Base-by-base conservation (phyloP, 306 rosid genomes). In the Begonia loranthoides region DNA sequence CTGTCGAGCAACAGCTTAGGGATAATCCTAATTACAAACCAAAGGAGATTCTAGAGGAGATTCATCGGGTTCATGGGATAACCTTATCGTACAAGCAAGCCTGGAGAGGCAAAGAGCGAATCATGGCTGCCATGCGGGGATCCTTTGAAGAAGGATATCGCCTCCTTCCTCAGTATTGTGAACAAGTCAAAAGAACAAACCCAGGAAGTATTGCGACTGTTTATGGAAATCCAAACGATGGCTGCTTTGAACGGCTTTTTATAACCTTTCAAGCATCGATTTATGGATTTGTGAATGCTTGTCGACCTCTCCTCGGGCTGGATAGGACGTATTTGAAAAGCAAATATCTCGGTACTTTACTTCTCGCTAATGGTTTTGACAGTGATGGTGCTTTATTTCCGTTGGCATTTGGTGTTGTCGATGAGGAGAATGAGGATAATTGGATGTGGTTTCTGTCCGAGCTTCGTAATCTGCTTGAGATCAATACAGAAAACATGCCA, bases 361-460 rank as follows among this genome's bases (percentile, higher is more conserved):
- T 76, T 61, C 60, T 73, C n/a, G 79, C 83, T 24, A 62, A 78
- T 59, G 71, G 79, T 49, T 76, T 76, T 65, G 82, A 76, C 60
- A 76, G 79, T 22, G 76, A 76, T 46, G 79, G 79, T 24, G 76
- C 68, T 28, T 44, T 69, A 17, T 76, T 65, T 58, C 82, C 82
- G 39, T 52, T 76, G 55, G 78, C 79, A 0, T 76, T 76, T 58
- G 79, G 76, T n/a, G 76, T 76, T 57, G 79, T 76, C 45, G 70
- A 72, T 15, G 71, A 76, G 65, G 82, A 76, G 66, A 72, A 63
- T 11, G 79, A 72, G 59, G 79, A 69, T 7, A 76, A 72, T 51
- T 76, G 82, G 82, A 62, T 61, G 79, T 76, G 82, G 82, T 76
- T 76, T 52, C 76, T 76, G 52, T 66, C 73, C 0, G 76, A 72